Percentiles rank a stretch among this genome's conserved stretches.
These are phyloP conservation scores for Populus tremula DNA, from an alignment of 345 rosid species.

Conservation along the genomic window DNA sequence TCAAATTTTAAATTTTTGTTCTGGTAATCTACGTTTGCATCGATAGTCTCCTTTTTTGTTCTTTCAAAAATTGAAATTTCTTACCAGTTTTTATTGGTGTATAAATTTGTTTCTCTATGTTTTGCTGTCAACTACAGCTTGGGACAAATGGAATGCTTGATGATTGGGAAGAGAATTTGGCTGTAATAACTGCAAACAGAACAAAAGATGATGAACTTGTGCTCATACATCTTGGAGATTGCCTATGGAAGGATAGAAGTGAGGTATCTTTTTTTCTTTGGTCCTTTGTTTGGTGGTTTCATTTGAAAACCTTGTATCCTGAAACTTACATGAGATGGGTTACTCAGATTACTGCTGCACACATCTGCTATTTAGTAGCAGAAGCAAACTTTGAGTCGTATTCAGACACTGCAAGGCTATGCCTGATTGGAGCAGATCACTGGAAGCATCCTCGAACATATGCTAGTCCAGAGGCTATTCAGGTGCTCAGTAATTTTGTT, in stretches of 20 bases:
- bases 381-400: constrained; percentile 81
- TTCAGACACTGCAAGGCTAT: constrained; percentile 75
- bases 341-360: constrained; percentile 72
- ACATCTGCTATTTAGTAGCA: constrained; percentile 74
- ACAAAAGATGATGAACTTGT: constrained; percentile 95
- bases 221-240: constrained; percentile 92
- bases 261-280: constrained; percentile 54
- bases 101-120: not conserved
- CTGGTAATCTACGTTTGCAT: not conserved
- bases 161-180: constrained; percentile 98
- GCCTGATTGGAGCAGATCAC: constrained; percentile 84
- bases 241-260: constrained; percentile 94
- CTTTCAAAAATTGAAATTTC: not conserved
- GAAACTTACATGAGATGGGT: constrained; percentile 25
- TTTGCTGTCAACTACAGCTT: constrained; percentile 40
- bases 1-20: not conserved
- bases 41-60: not conserved
- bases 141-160: constrained; percentile 85
- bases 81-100: not conserved
- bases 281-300: constrained; percentile 10
- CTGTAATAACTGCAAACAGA: constrained; percentile 93
- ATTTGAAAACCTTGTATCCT: constrained; percentile 16
- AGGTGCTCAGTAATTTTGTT: constrained; percentile 40
- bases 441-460: constrained; percentile 77
- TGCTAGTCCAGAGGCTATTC: constrained; percentile 80